Percentiles rank a stretch among this genome's conserved stretches.
phyloP scores from a whole-genome alignment of 306 rosid species.

The Ceratonia siliqua region DNA sequence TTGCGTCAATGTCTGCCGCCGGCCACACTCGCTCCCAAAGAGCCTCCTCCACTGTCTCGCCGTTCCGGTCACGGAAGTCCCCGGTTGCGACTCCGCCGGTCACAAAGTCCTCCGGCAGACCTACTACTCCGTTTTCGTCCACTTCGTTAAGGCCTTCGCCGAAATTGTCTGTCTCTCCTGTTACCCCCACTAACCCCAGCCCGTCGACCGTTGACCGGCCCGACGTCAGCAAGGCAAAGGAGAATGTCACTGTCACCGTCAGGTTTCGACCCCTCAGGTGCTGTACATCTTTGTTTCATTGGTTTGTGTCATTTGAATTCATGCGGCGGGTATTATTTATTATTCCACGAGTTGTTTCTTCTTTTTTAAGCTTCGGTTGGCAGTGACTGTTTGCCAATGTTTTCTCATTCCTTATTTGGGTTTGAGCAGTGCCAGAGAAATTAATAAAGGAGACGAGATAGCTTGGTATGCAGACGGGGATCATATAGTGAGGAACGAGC shows the following conservation, averaged over 20 bases:
- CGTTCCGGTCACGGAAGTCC: slow-evolving; percentile 65
- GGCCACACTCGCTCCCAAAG: slow-evolving; percentile 52
- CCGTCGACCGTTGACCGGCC: slow-evolving; percentile 39
- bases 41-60: slow-evolving; percentile 54
- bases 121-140: slow-evolving; percentile 58
- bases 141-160: slow-evolving; percentile 49
- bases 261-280: slow-evolving; percentile 90
- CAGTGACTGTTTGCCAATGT: not conserved
- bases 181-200: slow-evolving; percentile 31
- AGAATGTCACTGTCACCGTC: slow-evolving; percentile 86
- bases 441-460: slow-evolving; percentile 80
- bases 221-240: slow-evolving; percentile 66
- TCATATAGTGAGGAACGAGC: slow-evolving; percentile 65
- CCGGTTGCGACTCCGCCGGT: slow-evolving; percentile 34
- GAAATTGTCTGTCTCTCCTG: slow-evolving; percentile 51
- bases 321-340: not conserved
- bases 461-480: slow-evolving; percentile 95
- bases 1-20: slow-evolving; percentile 54
- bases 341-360: slow-evolving; percentile 2
- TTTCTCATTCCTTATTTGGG: not conserved
- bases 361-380: not conserved
- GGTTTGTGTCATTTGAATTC: not conserved
- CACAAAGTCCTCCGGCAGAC: slow-evolving; percentile 46
- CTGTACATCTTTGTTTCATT: not conserved
- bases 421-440: slow-evolving; percentile 66